phyloP scores from a whole-genome alignment of 352 stramenopile species.

The Peronospora tabacina region DNA sequence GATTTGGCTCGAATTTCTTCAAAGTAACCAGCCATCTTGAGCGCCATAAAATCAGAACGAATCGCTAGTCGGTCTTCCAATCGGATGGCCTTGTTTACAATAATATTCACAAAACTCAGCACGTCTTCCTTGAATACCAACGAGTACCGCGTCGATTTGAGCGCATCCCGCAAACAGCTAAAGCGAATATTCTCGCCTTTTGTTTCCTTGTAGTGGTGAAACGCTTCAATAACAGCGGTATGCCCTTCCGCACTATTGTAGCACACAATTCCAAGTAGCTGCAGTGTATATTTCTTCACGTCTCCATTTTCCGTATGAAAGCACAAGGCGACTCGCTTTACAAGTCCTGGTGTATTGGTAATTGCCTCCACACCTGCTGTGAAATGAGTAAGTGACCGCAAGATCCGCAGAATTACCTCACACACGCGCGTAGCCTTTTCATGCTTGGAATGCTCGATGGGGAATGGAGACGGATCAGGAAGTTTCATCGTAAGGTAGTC shows the following conservation, averaged over 20 bases:
- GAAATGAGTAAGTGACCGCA: constrained; percentile 74
- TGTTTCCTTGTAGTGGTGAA: constrained; percentile 77
- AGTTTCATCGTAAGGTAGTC: constrained; percentile 86
- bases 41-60: constrained; percentile 73
- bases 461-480: constrained; percentile 70
- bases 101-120: constrained; percentile 85
- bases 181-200: constrained; percentile 78
- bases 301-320: constrained; percentile 82
- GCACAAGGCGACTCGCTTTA: constrained; percentile 72
- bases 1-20: constrained; percentile 82
- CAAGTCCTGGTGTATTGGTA: constrained; percentile 68
- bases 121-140: constrained; percentile 86
- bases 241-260: constrained; percentile 84
- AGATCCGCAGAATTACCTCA: constrained; percentile 66
- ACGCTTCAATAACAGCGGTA: constrained; percentile 70
- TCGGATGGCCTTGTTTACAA: constrained; percentile 83
- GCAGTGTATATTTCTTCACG: constrained; percentile 75
- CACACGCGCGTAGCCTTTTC: constrained; percentile 72
- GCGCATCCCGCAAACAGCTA: constrained; percentile 68
- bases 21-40: constrained; percentile 83
- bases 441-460: constrained; percentile 71
- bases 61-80: constrained; percentile 77
- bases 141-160: constrained; percentile 77
- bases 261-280: constrained; percentile 76
- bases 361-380: constrained; percentile 72